Evolutionary conservation across 495 filamentous ascomycete genomes (phyloP).

Genomic region (Cudoniella acicularis): DNA sequence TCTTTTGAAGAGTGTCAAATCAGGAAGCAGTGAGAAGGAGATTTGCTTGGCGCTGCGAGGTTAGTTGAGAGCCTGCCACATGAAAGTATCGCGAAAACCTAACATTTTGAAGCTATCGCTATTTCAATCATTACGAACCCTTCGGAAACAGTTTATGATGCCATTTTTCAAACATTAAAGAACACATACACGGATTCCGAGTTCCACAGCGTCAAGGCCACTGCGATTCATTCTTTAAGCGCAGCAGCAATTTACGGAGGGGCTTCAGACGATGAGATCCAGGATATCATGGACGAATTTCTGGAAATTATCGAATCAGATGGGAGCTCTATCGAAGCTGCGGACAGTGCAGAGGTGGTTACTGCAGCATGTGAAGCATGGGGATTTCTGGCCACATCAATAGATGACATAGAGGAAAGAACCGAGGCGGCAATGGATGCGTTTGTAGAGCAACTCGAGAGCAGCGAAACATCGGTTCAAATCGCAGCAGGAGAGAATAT

Average conservation of each 20-base stretch:
- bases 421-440: conserved; percentile 76
- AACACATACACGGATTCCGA: conserved; percentile 66
- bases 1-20: conserved; percentile 69
- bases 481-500: conserved; percentile 87
- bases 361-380: conserved; percentile 81
- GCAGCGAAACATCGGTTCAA: conserved; percentile 70
- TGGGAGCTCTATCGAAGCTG: conserved; percentile 68
- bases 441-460: conserved; percentile 87
- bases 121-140: conserved; percentile 71
- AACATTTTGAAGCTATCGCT: conserved; percentile 52
- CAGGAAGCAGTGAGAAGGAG: conserved; percentile 69
- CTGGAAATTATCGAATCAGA: conserved; percentile 86
- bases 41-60: conserved; percentile 62
- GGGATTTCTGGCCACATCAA: conserved; percentile 79
- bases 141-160: conserved; percentile 66
- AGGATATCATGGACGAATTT: conserved; percentile 77
- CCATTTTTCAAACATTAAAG: conserved; percentile 61
- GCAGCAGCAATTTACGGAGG: conserved; percentile 76
- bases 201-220: conserved; percentile 60
- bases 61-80: conserved; percentile 7
- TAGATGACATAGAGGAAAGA: conserved; percentile 75
- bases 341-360: conserved; percentile 73
- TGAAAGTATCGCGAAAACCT: neutral
- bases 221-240: conserved; percentile 71
- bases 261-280: conserved; percentile 62